phyloP scores from a whole-genome alignment of 768 basidiomycete genomes.

The Phallus indusiatus region DNA sequence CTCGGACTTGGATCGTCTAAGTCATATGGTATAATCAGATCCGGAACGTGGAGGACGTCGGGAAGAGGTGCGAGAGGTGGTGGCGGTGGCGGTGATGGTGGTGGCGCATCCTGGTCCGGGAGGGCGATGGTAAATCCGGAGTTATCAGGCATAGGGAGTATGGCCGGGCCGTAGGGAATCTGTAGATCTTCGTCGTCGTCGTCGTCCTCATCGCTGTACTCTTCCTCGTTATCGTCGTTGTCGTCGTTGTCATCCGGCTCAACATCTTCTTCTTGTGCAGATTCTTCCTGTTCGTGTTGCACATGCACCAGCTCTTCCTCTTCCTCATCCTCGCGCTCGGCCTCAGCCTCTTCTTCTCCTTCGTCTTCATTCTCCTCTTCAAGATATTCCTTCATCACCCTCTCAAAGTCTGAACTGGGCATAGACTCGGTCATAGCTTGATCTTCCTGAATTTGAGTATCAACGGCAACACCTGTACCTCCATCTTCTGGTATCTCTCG shows the following conservation, averaged over 20 bases:
- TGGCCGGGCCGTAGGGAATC: not conserved
- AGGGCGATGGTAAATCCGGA: constrained; percentile 1
- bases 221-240: not conserved
- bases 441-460: not conserved
- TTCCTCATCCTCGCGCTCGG: no score
- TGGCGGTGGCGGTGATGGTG: not conserved
- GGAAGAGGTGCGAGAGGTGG: not conserved
- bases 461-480: not conserved
- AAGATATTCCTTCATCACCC: not conserved
- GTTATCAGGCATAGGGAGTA: constrained; percentile 4
- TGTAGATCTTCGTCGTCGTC: not conserved
- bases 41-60: constrained; percentile 3
- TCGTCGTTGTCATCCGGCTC: not conserved
- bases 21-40: constrained; percentile 1
- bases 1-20: not conserved
- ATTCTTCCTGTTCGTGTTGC: not conserved
- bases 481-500: not conserved
- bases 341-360: no score
- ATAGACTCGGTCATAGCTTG: not conserved
- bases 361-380: not conserved
- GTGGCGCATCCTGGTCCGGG: not conserved
- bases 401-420: not conserved
- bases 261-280: not conserved
- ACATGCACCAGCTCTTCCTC: no score
- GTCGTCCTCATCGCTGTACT: not conserved